Evolutionary conservation across 345 rosid genomes (phyloP).

Genomic region (Eucalyptus erythrocorys): DNA sequence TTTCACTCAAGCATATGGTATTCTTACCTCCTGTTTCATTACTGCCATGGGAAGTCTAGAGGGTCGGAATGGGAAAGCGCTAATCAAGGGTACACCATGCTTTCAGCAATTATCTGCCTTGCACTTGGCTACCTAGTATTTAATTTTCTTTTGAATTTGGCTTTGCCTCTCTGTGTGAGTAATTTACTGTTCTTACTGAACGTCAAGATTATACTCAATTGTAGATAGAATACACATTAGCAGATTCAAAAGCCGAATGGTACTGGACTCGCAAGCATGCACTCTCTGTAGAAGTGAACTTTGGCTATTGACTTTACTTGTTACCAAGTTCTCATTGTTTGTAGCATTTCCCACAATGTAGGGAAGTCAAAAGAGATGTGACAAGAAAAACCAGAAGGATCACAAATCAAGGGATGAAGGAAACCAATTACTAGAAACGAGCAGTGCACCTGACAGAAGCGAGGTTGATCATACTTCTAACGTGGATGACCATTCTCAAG

Average conservation of each 20-base stretch:
- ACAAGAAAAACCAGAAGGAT: neutral
- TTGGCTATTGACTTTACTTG: neutral
- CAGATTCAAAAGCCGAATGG: neutral
- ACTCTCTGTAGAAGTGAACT: neutral
- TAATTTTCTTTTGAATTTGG: neutral
- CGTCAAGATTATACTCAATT: neutral
- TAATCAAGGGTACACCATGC: neutral
- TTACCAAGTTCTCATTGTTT: neutral
- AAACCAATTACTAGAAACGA: neutral
- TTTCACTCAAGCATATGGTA: neutral
- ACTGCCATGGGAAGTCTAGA: neutral
- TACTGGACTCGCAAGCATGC: neutral
- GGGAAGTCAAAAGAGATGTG: neutral
- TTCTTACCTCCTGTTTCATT: neutral
- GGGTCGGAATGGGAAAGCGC: neutral
- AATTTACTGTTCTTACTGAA: neutral
- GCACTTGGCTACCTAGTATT: neutral
- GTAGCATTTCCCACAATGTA: neutral
- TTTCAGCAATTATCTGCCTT: neutral
- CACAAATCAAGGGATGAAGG: neutral
- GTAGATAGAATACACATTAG: neutral
- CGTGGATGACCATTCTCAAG: neutral
- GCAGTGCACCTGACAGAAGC: neutral
- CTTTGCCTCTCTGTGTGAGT: neutral
- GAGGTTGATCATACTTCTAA: neutral